Conservation (phyloP, 2,329 filamentous ascomycete genomes). For the Nemania abortiva region DNA sequence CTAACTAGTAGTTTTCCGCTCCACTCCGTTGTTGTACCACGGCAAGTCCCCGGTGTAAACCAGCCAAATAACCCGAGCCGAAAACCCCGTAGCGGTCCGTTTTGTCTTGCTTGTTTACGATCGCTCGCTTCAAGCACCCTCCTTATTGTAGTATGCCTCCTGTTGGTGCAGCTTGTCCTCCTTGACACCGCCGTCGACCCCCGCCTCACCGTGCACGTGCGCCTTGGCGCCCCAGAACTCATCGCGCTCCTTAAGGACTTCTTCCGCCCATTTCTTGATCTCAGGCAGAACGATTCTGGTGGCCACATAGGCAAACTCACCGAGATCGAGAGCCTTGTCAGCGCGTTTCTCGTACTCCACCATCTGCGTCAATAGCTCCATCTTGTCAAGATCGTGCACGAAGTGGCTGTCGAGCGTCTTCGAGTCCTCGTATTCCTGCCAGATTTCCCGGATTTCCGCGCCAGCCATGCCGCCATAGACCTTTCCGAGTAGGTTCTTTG, state of each 20-base stretch:
- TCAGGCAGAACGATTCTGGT: conserved; percentile 79
- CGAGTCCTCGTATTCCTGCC: conserved; percentile 95
- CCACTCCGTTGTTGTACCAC: background rate
- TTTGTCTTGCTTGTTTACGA: background rate
- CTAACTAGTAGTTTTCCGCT: conserved; percentile 2
- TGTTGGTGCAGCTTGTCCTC: conserved; percentile 56
- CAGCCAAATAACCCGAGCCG: background rate
- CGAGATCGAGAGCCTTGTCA: conserved; percentile 76
- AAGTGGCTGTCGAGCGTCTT: conserved; percentile 86
- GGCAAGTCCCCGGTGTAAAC: background rate
- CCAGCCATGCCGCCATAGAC: conserved; percentile 79
- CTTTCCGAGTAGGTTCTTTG: conserved; percentile 75
- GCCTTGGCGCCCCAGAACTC: conserved; percentile 73
- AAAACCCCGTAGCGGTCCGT: too few relatives aligned
- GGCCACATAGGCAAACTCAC: conserved; percentile 88
- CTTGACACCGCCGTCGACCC: conserved; percentile 56
- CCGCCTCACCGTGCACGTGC: conserved; percentile 62
- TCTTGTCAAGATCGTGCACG: conserved; percentile 97
- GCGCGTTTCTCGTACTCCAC: conserved; percentile 89
- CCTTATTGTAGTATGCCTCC: conserved; percentile 62
- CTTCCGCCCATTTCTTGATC: conserved; percentile 81
- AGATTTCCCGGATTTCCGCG: conserved; percentile 79
- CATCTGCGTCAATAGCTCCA: conserved; percentile 95
- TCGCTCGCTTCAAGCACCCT: conserved; percentile 27
- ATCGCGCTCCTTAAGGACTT: conserved; percentile 81